Base-by-base conservation (phyloP, 331 rosid genomes). In the Spiraea crenata region DNA sequence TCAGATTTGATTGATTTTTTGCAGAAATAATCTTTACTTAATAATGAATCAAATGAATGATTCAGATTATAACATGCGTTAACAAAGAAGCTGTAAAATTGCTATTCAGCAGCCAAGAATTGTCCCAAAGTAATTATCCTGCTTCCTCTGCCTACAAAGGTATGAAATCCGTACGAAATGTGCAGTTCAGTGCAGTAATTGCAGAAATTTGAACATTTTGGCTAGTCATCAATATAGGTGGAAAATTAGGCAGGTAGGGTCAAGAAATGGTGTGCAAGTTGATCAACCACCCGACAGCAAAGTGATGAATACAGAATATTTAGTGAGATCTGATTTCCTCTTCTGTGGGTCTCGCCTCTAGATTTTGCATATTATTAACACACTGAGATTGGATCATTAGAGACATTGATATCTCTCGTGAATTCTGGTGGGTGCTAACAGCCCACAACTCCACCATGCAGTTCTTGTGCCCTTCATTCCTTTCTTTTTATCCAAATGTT, bases 381-480 rank as follows among this genome's bases (percentile, higher is more conserved):
- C 31, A 25, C 2, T 25, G 31, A 25, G 31, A 25, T 25, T 25
- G 31, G 31, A 25, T 25, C 31, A 25, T 25, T 25, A 11, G n/a
- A 19, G 50, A 15, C 47, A 50, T 47, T 17, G n/a, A 70, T 37
- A 56, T 66, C 71, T 73, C 82, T 73, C 82, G 54, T 67, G 78
- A 73, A 8, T 45, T 45, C 14, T 45, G 48, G 12, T 45, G 5
- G 12, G 9, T 45, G 12, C 3, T 45, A 10, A 45, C 20, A 6
- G 39, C 25, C 60, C 75, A 49, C 59, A 49, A 15, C 64, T 37
- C 57, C 31, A 42, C 67, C 66, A 10, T 58, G 58, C 60, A 65
- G 48, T 61, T 59, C 50, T 9, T 72, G 65, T 51, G 69, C 6
- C 48, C 4, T 13, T 31, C 31, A 25, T 25, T 25, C 31, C 31